A percentile compares a stretch with the other conserved stretches of the same genome.
phyloP scores from a whole-genome alignment of 2,329 filamentous ascomycete species.

The Cytospora leucostoma region DNA sequence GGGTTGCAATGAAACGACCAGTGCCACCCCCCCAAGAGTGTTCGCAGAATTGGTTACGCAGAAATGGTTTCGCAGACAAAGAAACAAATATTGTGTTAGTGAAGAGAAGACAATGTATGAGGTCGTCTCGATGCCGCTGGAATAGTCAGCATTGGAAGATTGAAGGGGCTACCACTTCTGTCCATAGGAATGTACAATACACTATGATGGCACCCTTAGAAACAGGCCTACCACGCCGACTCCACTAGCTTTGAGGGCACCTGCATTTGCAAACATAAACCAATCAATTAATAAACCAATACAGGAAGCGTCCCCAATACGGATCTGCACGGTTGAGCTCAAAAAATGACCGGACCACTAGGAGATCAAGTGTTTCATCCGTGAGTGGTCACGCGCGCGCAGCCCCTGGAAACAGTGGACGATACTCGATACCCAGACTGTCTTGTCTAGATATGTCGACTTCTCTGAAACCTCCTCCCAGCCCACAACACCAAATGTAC shows the following conservation, averaged over 20 bases:
- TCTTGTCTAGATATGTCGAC: not conserved
- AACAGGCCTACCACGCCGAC: not conserved
- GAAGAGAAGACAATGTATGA: not conserved
- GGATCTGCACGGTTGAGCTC: not conserved
- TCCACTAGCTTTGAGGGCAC: too few species aligned
- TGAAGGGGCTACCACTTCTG: not conserved
- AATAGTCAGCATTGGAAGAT: not conserved
- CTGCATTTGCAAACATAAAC: too few species aligned
- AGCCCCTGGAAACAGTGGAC: not conserved
- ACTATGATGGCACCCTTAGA: not conserved
- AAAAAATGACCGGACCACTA: not conserved
- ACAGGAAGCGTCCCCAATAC: not conserved
- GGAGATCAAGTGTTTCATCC: not conserved
- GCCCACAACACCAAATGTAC: not conserved
- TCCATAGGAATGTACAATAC: not conserved
- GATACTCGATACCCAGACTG: not conserved
- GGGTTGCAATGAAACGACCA: too few species aligned
- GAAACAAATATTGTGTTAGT: not conserved
- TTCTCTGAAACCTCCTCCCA: not conserved
- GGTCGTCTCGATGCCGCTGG: not conserved
- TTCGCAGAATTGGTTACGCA: not conserved
- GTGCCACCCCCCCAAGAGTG: too few species aligned
- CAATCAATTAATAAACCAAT: too few species aligned
- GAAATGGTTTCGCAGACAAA: not conserved
- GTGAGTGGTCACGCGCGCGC: not conserved